Percentiles rank a stretch among this genome's conserved stretches.
Evolutionary conservation across 805 yeast genomes (phyloP).

Genomic region (Lipomyces lipofer): DNA sequence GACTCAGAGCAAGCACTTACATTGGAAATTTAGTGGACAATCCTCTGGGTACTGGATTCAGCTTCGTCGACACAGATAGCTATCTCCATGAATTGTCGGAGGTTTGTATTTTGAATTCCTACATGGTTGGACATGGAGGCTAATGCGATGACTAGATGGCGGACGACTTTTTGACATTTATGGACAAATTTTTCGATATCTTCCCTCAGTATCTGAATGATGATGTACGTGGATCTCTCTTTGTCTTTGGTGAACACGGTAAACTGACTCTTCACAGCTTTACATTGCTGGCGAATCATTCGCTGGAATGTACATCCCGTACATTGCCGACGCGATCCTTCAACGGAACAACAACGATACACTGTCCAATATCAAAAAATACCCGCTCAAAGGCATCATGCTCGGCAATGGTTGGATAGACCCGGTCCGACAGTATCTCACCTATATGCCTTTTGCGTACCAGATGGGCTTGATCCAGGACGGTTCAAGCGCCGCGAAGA

Average conservation of each 20-base stretch:
- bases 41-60: constrained; percentile 92
- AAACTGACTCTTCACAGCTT: no score
- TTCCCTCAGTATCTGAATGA: constrained; percentile 72
- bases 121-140: constrained; percentile 44
- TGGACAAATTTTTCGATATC: constrained; percentile 61
- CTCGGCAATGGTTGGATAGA: constrained; percentile 96
- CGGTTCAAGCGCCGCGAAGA: constrained; percentile 34
- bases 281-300: constrained; percentile 92
- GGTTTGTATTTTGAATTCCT: constrained; percentile 10
- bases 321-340: constrained; percentile 66
- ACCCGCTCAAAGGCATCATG: constrained; percentile 58
- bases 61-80: constrained; percentile 52
- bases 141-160: constrained; percentile 47
- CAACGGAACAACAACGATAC: constrained; percentile 45
- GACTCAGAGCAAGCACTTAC: no score
- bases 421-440: constrained; percentile 78
- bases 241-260: no score
- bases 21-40: no score
- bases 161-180: constrained; percentile 61
- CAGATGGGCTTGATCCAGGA: constrained; percentile 56
- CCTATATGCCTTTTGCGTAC: constrained; percentile 71
- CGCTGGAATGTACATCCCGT: constrained; percentile 96
- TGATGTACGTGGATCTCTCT: no score
- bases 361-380: constrained; percentile 12
- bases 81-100: constrained; percentile 43